Evolutionary conservation across 208 protist genomes (phyloP), one percentile per base, ranked within the genome.

Genomic region (Leishmania tropica): DNA sequence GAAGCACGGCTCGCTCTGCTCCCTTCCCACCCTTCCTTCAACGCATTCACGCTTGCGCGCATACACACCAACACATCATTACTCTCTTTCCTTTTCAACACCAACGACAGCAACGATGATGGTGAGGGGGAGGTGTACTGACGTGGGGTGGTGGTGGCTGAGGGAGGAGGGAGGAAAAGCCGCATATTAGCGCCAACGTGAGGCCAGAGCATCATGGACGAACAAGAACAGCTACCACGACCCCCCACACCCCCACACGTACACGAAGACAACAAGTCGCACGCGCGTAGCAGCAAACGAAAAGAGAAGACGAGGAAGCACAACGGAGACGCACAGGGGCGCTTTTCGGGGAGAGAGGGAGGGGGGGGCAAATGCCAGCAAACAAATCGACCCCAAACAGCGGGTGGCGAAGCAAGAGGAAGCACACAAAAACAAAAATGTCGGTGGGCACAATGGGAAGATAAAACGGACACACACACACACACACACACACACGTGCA

Each of bases 381-480:
- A 76, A 87, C 7, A 10, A 51, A 47, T 24, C 40, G 77, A 48
- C 74, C 60, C 78, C 71, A 75, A 47, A 13, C 19, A 53, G 42
- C 35, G 37, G 37, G 72, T 17, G 42, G 72, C 2, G 70, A 75
- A 51, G 42, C 70, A 24, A 74, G 42, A 75, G 71, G 13, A 75
- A 75, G 24, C 71, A 56, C 24, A 56, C 19, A 40, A 47, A 40
- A 47, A 7, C 15, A 40, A 28, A 65, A 65, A 11, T 8, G 45
- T 47, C 8, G 45, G 45, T 47, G 53, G 3, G 53, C 53, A 56
- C 53, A 21, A 24, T 3, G 19, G 13, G 53, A 56, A 56, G 19
- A 56, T 24, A 56, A 56, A 21, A 24, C 8, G 17, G 3, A 62
- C 17, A n/a, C 56, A 31, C 24, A 62, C 56, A 15, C 56, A n/a